Evolutionary conservation across 2,329 filamentous ascomycete species (phyloP).

Genomic region (Penicillium sclerotiorum): DNA sequence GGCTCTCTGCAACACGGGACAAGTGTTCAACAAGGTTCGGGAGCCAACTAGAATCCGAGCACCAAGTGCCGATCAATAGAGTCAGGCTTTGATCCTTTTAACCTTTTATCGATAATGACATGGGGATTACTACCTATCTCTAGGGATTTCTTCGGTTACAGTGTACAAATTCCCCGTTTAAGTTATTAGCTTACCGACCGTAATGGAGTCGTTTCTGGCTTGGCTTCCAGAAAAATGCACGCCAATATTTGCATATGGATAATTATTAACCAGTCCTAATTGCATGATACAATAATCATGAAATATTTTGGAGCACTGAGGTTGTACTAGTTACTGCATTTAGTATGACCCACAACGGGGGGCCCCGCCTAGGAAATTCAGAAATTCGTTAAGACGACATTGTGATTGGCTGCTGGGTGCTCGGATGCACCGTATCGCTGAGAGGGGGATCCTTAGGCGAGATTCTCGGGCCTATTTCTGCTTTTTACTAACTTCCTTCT

Average conservation of each 20-base stretch:
- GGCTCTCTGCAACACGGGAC: neutral
- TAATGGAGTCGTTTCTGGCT: too few relatives aligned
- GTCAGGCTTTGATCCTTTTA: too few relatives aligned
- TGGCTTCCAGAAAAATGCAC: too few relatives aligned
- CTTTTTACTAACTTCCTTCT: neutral
- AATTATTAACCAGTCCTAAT: too few relatives aligned
- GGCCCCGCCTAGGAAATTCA: conserved; percentile 14
- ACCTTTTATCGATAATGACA: too few relatives aligned
- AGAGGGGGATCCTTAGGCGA: conserved; percentile 44
- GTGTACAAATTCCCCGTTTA: too few relatives aligned
- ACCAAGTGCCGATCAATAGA: neutral
- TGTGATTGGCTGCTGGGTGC: conserved; percentile 36
- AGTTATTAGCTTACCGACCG: too few relatives aligned
- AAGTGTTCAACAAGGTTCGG: neutral
- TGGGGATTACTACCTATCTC: too few relatives aligned
- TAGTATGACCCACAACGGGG: neutral
- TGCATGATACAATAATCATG: neutral
- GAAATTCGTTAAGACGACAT: conserved; percentile 34
- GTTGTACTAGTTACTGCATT: neutral
- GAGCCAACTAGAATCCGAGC: neutral
- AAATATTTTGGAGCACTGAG: too few relatives aligned
- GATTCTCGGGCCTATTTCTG: conserved; percentile 17
- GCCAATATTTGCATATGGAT: too few relatives aligned
- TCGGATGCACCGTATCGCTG: conserved; percentile 34
- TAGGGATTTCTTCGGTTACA: too few relatives aligned